A percentile compares a stretch with the other conserved stretches of the same genome.
Conservation (phyloP, 345 rosid species). For the Salix koriyanagi region DNA sequence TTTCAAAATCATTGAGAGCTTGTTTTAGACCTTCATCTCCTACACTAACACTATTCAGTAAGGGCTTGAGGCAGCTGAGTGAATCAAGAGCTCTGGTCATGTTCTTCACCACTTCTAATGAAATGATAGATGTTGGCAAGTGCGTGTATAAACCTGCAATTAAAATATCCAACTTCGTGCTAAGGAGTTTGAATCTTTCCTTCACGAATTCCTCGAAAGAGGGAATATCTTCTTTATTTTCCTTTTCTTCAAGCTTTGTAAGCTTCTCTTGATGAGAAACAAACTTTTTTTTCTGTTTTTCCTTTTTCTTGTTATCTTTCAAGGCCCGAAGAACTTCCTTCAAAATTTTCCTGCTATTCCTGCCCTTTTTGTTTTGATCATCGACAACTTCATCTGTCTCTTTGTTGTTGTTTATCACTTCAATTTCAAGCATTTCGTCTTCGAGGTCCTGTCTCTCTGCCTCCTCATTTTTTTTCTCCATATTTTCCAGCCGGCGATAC, state of each 20-base stretch:
- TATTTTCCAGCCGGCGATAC: slow-evolving; percentile 1
- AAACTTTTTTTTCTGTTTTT: neutral
- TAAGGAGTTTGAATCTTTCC: neutral
- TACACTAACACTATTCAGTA: neutral
- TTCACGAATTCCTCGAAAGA: slow-evolving; percentile 1
- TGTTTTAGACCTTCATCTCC: neutral
- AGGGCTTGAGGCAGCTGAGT: neutral
- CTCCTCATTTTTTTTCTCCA: neutral
- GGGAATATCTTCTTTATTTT: neutral
- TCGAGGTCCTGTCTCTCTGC: neutral
- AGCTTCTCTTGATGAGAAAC: neutral
- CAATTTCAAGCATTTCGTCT: neutral
- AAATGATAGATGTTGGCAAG: neutral
- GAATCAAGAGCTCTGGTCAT: neutral
- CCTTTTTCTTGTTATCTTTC: neutral
- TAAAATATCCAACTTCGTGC: neutral
- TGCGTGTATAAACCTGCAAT: neutral
- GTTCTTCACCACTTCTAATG: neutral
- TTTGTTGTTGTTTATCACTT: neutral
- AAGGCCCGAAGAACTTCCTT: neutral
- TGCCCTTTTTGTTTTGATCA: neutral
- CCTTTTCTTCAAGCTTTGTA: neutral
- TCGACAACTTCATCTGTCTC: neutral
- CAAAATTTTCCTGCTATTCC: neutral
- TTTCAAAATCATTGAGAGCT: neutral